Conservation (phyloP, 352 stramenopile genomes). For the Globisporangium yorkense region DNA sequence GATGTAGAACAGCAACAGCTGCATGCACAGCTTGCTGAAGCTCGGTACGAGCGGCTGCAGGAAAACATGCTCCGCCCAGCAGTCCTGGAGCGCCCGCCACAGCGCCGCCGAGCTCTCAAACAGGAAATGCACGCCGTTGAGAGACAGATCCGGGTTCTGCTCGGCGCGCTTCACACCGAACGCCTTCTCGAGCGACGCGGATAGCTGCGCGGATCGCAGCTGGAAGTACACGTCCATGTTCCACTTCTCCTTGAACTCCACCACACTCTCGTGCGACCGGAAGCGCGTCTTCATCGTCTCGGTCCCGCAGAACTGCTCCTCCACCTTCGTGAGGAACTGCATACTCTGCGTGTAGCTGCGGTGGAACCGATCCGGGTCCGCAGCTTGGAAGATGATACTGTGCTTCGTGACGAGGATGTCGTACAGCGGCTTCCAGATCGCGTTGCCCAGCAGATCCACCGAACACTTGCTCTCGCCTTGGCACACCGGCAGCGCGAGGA, state of each 20-base stretch:
- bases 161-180: conserved; percentile 35
- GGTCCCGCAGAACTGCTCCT: conserved; percentile 47
- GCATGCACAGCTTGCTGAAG: conserved; percentile 67
- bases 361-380: conserved; percentile 73
- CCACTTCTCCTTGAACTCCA: conserved; percentile 85
- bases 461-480: conserved; percentile 59
- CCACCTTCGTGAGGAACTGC: conserved; percentile 51
- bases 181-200: conserved; percentile 38
- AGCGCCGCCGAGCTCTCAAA: conserved; percentile 49
- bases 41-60: conserved; percentile 46
- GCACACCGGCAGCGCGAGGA: conserved; percentile 59
- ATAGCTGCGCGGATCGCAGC: conserved; percentile 52
- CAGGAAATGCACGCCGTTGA: conserved; percentile 16
- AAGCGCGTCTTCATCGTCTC: conserved; percentile 61
- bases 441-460: conserved; percentile 76
- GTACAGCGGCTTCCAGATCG: conserved; percentile 76
- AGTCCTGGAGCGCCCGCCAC: conserved; percentile 45
- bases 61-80: conserved; percentile 56
- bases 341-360: conserved; percentile 79
- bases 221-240: conserved; percentile 88
- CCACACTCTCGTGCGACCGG: conserved; percentile 55
- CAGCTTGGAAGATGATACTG: conserved; percentile 76
- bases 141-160: conserved; percentile 3
- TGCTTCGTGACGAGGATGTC: conserved; percentile 65
- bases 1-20: conserved; percentile 61